Conservation (phyloP, 1,284 basidiomycete species). For the Macrocybe sp. region DNA sequence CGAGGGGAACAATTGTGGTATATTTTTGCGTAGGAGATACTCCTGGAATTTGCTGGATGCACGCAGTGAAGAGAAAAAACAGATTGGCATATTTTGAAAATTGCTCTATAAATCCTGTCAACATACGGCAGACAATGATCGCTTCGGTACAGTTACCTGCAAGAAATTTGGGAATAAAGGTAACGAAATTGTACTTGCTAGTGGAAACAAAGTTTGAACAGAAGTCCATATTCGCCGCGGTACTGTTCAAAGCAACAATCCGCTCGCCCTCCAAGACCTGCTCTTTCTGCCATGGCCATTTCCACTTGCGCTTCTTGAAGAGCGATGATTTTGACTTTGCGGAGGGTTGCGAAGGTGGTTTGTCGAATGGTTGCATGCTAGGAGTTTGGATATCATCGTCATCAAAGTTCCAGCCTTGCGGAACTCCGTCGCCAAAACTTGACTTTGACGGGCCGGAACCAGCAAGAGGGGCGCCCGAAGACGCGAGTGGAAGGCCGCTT, state of each 20-base stretch:
- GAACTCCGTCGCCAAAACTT: conserved; percentile 38
- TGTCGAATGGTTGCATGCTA: conserved; percentile 13
- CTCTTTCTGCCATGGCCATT: conserved; percentile 77
- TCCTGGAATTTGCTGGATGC: conserved; percentile 96
- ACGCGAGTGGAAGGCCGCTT: conserved; percentile 58
- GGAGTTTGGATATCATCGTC: conserved; percentile 48
- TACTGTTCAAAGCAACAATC: conserved; percentile 77
- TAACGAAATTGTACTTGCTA: conserved; percentile 90
- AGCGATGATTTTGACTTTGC: conserved; percentile 18
- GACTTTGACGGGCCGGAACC: conserved; percentile 45
- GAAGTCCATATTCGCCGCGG: conserved; percentile 62
- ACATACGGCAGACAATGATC: conserved; percentile 7
- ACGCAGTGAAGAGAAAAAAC: conserved; percentile 98
- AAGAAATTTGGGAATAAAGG: conserved; percentile 93
- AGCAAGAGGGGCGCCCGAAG: conserved; percentile 54
- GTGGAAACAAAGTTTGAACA: conserved; percentile 88
- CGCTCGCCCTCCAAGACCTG: conserved; percentile 58
- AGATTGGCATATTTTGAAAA: conserved; percentile 98
- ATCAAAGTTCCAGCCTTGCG: conserved; percentile 70
- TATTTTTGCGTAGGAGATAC: conserved; percentile 96
- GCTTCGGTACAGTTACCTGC: conserved; percentile 53
- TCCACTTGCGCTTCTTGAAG: conserved; percentile 43
- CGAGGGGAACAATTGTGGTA: conserved; percentile 93
- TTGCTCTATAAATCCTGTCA: conserved; percentile 60
- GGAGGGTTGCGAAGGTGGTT: conserved; percentile 28